Evolutionary conservation across 257 asterid species (phyloP).

Genomic region (Solanum pinnatisectum): DNA sequence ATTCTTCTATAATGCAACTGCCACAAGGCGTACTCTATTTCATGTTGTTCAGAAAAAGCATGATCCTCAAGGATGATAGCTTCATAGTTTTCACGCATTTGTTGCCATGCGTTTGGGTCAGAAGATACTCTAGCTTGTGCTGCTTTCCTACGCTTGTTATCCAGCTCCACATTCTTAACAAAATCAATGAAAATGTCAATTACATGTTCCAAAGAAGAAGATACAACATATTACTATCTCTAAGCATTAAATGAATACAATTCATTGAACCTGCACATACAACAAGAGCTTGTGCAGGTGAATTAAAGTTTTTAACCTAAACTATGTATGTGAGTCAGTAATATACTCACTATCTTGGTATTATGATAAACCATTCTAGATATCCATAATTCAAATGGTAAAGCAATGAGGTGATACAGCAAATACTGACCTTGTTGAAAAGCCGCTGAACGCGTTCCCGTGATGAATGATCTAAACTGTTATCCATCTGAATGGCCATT

Average conservation of each 20-base stretch:
- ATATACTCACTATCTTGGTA: neutral
- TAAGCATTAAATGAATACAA: neutral
- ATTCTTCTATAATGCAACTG: conserved; percentile 87
- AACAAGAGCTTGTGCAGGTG: neutral
- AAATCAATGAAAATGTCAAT: neutral
- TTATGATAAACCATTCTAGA: neutral
- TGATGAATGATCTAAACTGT: conserved; percentile 36
- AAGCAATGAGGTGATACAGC: neutral
- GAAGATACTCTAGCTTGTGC: conserved; percentile 81
- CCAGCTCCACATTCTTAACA: conserved; percentile 73
- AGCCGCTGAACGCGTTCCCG: conserved; percentile 68
- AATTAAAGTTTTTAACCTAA: neutral
- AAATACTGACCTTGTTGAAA: conserved; percentile 52
- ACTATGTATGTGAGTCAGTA: neutral
- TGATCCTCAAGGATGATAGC: conserved; percentile 84
- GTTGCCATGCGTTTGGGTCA: conserved; percentile 90
- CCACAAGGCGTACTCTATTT: conserved; percentile 84
- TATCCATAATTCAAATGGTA: neutral
- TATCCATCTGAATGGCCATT: conserved; percentile 83
- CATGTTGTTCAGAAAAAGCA: conserved; percentile 78
- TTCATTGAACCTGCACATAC: neutral
- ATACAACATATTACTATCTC: neutral
- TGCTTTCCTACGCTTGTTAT: conserved; percentile 72
- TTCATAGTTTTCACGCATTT: conserved; percentile 92
- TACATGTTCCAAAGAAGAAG: neutral